Evolutionary conservation across 768 basidiomycete species (phyloP), one percentile per base, ranked within the genome.

Genomic region (Amanita thiersii): DNA sequence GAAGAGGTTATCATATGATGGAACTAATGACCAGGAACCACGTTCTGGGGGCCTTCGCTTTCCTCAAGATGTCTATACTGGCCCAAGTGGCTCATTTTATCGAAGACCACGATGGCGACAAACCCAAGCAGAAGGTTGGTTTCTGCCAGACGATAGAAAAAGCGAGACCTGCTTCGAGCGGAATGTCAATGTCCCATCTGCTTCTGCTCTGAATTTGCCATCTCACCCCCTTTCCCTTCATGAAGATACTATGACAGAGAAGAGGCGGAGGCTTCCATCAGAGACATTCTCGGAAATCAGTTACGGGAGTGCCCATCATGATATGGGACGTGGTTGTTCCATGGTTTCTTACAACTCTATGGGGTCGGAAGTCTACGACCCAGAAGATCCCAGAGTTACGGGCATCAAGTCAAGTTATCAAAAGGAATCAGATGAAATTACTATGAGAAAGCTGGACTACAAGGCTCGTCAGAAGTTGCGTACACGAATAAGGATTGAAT

Each of bases 371-470:
- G 43, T 73, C 5, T 58, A 82, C 28, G 86, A 89, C 53, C 70
- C 75, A 12, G 82, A 88, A 49, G 85, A 88, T 57, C 84, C 83
- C 37, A 66, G 71, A 31, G 63, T 86, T 17, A 85, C 79, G 32
- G 81, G 80, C 4, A 57, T 71, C 21, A 66, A 58, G 49, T 67
- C 65, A 39, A 61, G 62, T 45, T 65, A 66, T 43, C 60, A 74
- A 5, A 74, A 75, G 21, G 81, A 82, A 45, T 58, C 79, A 12
- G 79, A 81, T 57, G 75, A 69, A 46, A 73, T 79, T 40, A 66
- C 64, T 33, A 63, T 84, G 26, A 71, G 73, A 35, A 67, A 70
- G 46, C 80, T 84, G 79, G 74, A 73, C 52, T 85, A 86, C 56
- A 73, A 72, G 50, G 59, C 73, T 33, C 75, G 82, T 25, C 69